These are phyloP conservation scores for Nicotiana attenuata DNA, from an alignment of 257 asterid species.

Conservation along the genomic window DNA sequence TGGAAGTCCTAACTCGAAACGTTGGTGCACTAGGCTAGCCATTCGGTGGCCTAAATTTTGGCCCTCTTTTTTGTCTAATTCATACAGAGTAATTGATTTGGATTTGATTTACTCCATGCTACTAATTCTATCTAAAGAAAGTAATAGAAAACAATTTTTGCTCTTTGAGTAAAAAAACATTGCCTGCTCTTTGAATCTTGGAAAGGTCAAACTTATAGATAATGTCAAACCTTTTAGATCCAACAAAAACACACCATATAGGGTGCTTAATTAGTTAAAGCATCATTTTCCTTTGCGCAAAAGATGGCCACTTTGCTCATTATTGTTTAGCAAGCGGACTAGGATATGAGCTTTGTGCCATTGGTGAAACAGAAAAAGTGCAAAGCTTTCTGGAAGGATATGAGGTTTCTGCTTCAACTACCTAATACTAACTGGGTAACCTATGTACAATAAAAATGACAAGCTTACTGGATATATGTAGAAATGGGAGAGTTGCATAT, in stretches of 20 bases:
- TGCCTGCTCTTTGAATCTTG: neutral
- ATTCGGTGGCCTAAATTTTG: neutral
- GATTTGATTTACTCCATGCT: neutral
- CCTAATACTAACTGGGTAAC: no score
- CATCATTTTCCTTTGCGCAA: constrained; percentile 7
- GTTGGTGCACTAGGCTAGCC: no score
- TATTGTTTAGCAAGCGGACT: constrained; percentile 13
- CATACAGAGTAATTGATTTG: neutral
- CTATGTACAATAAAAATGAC: no score
- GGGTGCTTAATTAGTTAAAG: neutral
- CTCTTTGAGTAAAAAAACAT: neutral
- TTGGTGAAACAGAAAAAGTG: no score
- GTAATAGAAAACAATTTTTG: neutral
- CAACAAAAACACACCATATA: neutral
- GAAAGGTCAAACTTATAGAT: neutral
- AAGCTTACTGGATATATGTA: no score
- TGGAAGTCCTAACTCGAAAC: constrained; percentile 44
- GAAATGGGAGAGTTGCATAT: no score
- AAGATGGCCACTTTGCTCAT: constrained; percentile 22
- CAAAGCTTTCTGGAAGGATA: no score
- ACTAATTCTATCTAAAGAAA: neutral
- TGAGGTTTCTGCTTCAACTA: no score
- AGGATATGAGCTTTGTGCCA: no score
- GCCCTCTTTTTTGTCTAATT: neutral
- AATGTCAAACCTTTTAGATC: neutral